Conservation (phyloP, 257 asterid genomes). For the Solanum piurae region DNA sequence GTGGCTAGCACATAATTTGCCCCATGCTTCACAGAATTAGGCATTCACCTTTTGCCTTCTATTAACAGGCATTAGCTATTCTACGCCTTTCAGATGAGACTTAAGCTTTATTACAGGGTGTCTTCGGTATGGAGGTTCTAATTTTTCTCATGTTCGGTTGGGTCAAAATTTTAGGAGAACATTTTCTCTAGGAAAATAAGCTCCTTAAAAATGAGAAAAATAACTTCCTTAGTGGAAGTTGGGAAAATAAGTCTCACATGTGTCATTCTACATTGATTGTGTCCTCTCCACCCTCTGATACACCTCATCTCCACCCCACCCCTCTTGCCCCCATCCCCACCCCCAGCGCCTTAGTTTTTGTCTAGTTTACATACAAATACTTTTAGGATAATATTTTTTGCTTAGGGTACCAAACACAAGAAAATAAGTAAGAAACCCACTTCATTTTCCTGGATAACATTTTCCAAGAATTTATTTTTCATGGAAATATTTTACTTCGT, state of each 20-base stretch:
- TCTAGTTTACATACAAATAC: neutral
- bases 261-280: neutral
- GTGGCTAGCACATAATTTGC: neutral
- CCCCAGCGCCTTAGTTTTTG: neutral
- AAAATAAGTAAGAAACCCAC: neutral
- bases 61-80: neutral
- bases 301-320: neutral
- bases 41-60: neutral
- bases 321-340: neutral
- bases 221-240: neutral
- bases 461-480: neutral
- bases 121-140: neutral
- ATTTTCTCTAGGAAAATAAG: neutral
- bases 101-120: neutral
- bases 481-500: neutral
- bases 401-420: neutral
- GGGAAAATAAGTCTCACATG: neutral
- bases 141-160: neutral
- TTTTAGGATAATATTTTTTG: neutral
- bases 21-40: neutral
- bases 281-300: neutral
- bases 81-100: neutral
- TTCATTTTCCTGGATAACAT: neutral
- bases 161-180: neutral
- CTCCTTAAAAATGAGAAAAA: neutral